These are phyloP conservation scores for Suillus decipiens DNA, from an alignment of 768 basidiomycete species.

Conservation along the genomic window DNA sequence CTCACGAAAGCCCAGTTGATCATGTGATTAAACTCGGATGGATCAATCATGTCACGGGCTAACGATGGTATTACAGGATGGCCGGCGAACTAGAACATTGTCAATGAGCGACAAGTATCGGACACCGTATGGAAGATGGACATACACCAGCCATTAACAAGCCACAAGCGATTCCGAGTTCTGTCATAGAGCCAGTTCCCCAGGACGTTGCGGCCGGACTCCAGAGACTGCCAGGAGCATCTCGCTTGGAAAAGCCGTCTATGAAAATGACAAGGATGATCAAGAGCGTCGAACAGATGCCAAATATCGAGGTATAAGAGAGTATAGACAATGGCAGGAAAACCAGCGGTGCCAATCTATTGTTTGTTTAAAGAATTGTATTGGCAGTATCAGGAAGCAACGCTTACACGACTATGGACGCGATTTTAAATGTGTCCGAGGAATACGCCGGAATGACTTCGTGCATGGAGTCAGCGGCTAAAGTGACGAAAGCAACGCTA, in stretches of 20 bases:
- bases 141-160: conserved; percentile 90
- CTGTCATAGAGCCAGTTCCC: conserved; percentile 49
- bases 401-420: conserved; percentile 70
- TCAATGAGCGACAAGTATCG: background rate
- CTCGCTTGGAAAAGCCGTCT: conserved; percentile 75
- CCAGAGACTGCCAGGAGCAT: conserved; percentile 81
- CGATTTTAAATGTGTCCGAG: conserved; percentile 70
- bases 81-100: conserved; percentile 70
- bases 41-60: conserved; percentile 87
- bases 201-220: conserved; percentile 69
- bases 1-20: conserved; percentile 85
- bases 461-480: conserved; percentile 87
- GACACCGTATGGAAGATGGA: conserved; percentile 8
- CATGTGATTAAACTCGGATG: conserved; percentile 77
- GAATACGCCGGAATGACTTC: conserved; percentile 69
- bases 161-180: conserved; percentile 81
- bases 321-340: conserved; percentile 85
- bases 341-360: conserved; percentile 74
- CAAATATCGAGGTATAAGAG: conserved; percentile 86
- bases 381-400: background rate
- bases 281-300: conserved; percentile 75
- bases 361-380: conserved; percentile 4
- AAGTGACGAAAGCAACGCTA: conserved; percentile 82
- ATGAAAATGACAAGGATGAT: conserved; percentile 77
- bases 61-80: conserved; percentile 92